A percentile compares a stretch with the other conserved stretches of the same genome.
These are phyloP conservation scores for Cucumis hystrix DNA, from an alignment of 306 rosid genomes.

Conservation along the genomic window DNA sequence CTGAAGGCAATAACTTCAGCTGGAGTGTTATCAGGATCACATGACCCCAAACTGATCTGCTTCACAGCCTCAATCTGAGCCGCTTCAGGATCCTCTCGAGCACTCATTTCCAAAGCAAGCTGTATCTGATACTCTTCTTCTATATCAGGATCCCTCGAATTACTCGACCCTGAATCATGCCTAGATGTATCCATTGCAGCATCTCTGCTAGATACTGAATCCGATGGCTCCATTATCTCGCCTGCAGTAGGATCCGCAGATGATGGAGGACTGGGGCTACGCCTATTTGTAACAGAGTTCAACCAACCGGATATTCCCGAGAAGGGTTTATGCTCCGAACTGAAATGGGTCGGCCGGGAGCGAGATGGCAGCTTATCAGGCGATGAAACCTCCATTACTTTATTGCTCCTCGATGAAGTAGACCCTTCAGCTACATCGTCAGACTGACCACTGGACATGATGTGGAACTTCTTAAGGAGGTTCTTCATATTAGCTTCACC, in stretches of 20 bases:
- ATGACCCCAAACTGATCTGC: constrained; percentile 94
- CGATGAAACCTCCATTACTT: constrained; percentile 35
- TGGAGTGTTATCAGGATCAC: constrained; percentile 65
- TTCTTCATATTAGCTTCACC: constrained; percentile 60
- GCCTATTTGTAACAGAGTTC: constrained; percentile 53
- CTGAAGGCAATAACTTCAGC: constrained; percentile 89
- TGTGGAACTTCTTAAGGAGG: constrained; percentile 79
- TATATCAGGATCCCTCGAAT: constrained; percentile 67
- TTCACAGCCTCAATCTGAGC: constrained; percentile 96
- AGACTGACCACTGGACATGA: constrained; percentile 48
- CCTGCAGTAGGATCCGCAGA: constrained; percentile 31
- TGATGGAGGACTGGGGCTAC: constrained; percentile 31
- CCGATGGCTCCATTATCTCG: constrained; percentile 45
- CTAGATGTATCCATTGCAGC: constrained; percentile 36
- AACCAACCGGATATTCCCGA: constrained; percentile 69
- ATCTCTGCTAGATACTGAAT: constrained; percentile 39
- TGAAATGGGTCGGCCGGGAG: constrained; percentile 25
- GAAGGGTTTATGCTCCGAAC: constrained; percentile 46
- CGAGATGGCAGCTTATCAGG: constrained; percentile 29
- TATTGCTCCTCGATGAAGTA: constrained; percentile 47
- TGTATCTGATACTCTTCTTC: constrained; percentile 94
- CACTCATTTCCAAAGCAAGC: constrained; percentile 82
- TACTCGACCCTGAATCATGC: constrained; percentile 53
- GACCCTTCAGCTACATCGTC: constrained; percentile 44
- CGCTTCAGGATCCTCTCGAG: constrained; percentile 98